Conservation (phyloP, 495 filamentous ascomycete genomes). For the Aspergillus wentii region DNA sequence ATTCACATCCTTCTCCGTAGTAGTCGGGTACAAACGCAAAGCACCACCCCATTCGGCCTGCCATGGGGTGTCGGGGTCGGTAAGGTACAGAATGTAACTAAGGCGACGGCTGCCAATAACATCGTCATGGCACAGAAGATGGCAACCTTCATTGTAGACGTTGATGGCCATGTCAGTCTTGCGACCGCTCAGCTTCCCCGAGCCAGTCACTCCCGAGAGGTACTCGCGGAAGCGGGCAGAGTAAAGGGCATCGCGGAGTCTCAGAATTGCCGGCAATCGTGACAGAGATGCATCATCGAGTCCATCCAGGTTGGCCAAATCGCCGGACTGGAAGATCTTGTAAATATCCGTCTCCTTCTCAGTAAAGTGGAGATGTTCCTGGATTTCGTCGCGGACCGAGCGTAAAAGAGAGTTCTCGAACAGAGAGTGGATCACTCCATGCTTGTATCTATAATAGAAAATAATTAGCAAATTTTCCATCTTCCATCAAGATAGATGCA, state of each 20-base stretch:
- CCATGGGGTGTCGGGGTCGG: conserved; percentile 89
- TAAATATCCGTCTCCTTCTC: conserved; percentile 99
- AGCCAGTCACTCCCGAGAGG: conserved; percentile 75
- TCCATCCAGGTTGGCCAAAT: conserved; percentile 94
- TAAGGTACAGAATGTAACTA: conserved; percentile 95
- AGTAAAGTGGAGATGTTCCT: conserved; percentile 84
- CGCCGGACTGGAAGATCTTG: conserved; percentile 97
- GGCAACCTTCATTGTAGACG: conserved; percentile 93
- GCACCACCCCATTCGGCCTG: conserved; percentile 92
- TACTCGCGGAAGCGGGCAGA: conserved; percentile 84
- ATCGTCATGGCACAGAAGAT: conserved; percentile 95
- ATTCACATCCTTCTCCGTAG: conserved; percentile 53
- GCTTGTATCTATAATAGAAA: conserved; percentile 59
- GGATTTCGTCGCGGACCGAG: conserved; percentile 82
- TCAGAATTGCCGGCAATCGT: conserved; percentile 77
- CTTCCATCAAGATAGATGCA: conserved; percentile 4
- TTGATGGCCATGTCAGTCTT: conserved; percentile 99
- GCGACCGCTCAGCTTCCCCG: conserved; percentile 79
- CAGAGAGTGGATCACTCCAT: conserved; percentile 78
- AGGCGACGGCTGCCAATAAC: conserved; percentile 92
- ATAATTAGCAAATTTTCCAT: conserved; percentile 7
- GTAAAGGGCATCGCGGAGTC: conserved; percentile 89
- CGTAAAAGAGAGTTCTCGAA: conserved; percentile 78
- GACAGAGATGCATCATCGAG: conserved; percentile 76
- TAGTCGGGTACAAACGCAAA: conserved; percentile 81